Conservation (phyloP, 768 basidiomycete species). For the Flagelloscypha sp. region DNA sequence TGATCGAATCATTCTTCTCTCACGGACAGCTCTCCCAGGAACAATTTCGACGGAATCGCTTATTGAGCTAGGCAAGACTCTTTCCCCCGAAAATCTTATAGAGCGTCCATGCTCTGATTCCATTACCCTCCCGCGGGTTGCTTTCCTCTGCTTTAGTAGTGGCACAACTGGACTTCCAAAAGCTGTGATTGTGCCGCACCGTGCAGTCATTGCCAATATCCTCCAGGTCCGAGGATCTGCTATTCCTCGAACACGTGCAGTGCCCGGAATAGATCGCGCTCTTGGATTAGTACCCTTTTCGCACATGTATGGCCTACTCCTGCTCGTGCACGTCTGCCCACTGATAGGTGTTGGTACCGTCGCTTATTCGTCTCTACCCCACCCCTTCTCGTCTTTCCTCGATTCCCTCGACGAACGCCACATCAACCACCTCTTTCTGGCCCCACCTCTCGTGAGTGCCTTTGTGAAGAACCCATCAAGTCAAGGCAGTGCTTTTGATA, state of each 20-base stretch:
- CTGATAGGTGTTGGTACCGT: background rate
- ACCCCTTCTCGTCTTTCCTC: background rate
- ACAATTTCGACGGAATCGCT: no score
- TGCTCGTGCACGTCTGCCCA: background rate
- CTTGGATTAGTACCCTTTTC: constrained; percentile 30
- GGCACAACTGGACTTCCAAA: constrained; percentile 22
- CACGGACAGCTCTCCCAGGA: constrained; percentile 31
- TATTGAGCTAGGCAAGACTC: no score
- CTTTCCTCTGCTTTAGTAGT: constrained; percentile 27
- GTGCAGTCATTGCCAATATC: constrained; percentile 19
- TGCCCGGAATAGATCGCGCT: constrained; percentile 17
- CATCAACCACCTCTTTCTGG: constrained; percentile 22
- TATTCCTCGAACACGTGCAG: constrained; percentile 25
- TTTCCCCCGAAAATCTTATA: no score
- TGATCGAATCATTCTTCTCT: constrained; percentile 37
- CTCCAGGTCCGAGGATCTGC: constrained; percentile 10
- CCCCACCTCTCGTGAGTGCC: constrained; percentile 21
- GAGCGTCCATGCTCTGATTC: no score
- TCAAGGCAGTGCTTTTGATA: no score
- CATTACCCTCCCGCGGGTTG: constrained; percentile 37
- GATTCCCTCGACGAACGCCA: constrained; percentile 28
- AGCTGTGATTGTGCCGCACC: constrained; percentile 21
- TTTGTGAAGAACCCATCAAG: constrained; percentile 26
- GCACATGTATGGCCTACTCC: constrained; percentile 30
- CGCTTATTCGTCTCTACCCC: background rate